Percentiles rank a stretch among this genome's conserved stretches.
These are phyloP conservation scores for Lotmaria passim DNA, from an alignment of 208 protist genomes.

Conservation along the genomic window DNA sequence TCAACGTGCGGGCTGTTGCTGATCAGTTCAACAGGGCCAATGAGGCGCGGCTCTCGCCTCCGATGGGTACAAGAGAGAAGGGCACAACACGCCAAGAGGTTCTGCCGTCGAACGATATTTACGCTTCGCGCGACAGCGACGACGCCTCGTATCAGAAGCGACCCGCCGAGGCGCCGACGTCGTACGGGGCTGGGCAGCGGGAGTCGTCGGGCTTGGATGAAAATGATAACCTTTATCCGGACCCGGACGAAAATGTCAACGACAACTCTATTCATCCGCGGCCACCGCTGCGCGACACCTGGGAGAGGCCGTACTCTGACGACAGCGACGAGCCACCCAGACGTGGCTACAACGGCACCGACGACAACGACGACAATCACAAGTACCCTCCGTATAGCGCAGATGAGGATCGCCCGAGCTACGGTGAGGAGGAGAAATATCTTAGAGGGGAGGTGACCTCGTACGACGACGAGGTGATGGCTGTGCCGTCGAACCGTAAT, in stretches of 20 bases:
- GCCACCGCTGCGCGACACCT: conserved; percentile 10
- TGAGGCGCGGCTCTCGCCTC: background rate
- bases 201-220: background rate
- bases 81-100: conserved; percentile 5
- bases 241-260: background rate
- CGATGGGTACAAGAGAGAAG: background rate
- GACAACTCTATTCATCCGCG: background rate
- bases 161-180: background rate
- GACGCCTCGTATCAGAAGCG: conserved; percentile 17
- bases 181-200: no score
- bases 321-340: background rate
- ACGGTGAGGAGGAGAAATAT: background rate
- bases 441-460: conserved; percentile 9
- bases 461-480: conserved; percentile 1
- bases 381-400: no score
- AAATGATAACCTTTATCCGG: no score
- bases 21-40: conserved; percentile 3
- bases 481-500: background rate
- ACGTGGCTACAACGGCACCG: background rate
- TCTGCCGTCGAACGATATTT: conserved; percentile 9
- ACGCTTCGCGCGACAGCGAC: conserved; percentile 18
- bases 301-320: conserved; percentile 8
- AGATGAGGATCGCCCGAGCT: background rate
- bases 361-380: background rate
- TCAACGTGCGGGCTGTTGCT: conserved; percentile 10